Evolutionary conservation across 495 filamentous ascomycete genomes (phyloP), one percentile per base, ranked within the genome.

Genomic region (Aspergillus affinis): DNA sequence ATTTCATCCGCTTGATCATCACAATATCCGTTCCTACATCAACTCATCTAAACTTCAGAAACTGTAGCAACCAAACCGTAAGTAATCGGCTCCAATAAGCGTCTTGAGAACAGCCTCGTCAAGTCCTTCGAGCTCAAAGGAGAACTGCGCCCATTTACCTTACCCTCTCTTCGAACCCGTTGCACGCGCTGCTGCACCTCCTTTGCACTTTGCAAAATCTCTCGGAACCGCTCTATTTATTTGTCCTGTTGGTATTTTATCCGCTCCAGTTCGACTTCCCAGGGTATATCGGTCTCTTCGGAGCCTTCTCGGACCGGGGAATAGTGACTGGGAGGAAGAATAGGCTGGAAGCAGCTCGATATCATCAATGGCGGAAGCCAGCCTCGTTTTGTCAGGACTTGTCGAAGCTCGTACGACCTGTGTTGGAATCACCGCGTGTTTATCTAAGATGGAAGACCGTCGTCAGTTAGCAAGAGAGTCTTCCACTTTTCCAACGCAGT

Each of bases 61-160:
- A 26, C 4, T 26, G 23, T 2, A 26, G 23, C 4, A 26, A 26
- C n/a, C n/a, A 50, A 61, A 13, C 44, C 30, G 27, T 30, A 47
- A 57, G 21, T 58, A 66, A 27, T 65, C 62, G 19, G 21, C 48
- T 0, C 72, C 69, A 48, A 71, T 49, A 13, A 69, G 44, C 21
- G n/a, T 57, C 27, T 48, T 60, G 13, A 72, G 55, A 15, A 65
- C 56, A 50, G 61, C 50, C n/a, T 63, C 52, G 4, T 69, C 58
- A 8, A 68, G 17, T 1, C 58, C 67, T 32, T 73, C 66, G 2
- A 72, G 46, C 5, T 70, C 76, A 61, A 71, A 68, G 1, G 67
- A 72, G 20, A 72, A 72, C 45, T 70, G 65, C 3, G 76, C 61
- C 74, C 75, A 78, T 60, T 78, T 80, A 18, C 72, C 75, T 17